Percentiles rank a stretch among this genome's conserved stretches.
phyloP scores from a whole-genome alignment of 2,329 filamentous ascomycete species.

The Monilinia fructigena region DNA sequence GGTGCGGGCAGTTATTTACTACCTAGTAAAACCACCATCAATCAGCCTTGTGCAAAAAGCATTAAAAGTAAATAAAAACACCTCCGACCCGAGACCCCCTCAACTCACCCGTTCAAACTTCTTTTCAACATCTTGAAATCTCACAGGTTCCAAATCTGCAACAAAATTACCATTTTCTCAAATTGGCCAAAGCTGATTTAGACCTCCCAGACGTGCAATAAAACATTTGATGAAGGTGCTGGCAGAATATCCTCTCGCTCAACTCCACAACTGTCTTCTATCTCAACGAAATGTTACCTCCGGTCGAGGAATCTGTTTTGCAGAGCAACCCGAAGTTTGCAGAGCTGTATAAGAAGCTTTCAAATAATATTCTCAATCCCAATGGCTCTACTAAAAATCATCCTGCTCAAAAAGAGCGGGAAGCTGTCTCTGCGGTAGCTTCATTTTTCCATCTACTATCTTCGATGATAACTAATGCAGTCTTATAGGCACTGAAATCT shows the following conservation, averaged over 20 bases:
- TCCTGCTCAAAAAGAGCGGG: constrained; percentile 50
- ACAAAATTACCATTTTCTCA: neutral
- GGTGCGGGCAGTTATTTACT: neutral
- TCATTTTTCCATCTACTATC: constrained; percentile 22
- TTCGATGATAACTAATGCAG: neutral
- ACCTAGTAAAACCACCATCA: neutral
- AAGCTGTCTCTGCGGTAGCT: constrained; percentile 52
- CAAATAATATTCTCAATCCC: constrained; percentile 53
- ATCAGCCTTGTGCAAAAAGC: neutral
- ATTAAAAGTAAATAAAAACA: neutral
- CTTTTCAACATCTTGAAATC: neutral
- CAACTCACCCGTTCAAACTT: no score
- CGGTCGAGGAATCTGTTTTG: constrained; percentile 55
- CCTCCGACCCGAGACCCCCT: neutral
- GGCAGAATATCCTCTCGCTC: neutral
- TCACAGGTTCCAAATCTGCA: neutral
- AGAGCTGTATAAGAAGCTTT: constrained; percentile 56
- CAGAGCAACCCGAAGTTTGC: constrained; percentile 59
- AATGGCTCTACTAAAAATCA: constrained; percentile 58
- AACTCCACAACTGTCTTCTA: neutral
- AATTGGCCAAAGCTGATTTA: neutral
- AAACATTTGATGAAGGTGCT: constrained; percentile 1
- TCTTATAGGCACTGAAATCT: constrained; percentile 52
- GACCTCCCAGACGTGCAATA: neutral
- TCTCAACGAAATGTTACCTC: constrained; percentile 53